Evolutionary conservation across 2,329 filamentous ascomycete species (phyloP), one percentile per base, ranked within the genome.

Genomic region (Sordariomycetes sp.): DNA sequence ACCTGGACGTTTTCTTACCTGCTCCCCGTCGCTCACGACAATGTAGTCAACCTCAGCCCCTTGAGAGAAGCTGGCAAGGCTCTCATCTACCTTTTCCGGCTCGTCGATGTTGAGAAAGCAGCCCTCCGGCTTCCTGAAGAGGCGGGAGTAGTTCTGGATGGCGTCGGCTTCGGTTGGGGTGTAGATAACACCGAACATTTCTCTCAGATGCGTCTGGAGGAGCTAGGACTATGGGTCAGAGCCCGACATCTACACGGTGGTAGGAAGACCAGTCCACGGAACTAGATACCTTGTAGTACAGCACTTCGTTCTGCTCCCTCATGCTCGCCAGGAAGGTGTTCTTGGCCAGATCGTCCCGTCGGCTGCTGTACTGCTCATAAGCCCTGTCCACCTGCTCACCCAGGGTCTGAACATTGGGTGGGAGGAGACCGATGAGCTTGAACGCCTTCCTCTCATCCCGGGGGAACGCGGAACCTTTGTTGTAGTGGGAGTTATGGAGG

Each of bases 161-260:
- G 91, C 91, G 48, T 95, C 89, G 10, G 89, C 90, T 71, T 96
- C 90, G 0, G 91, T 96, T 0, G 91, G 91, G 0, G 91, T 96
- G 67, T 96, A 96, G 32, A 96, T 89, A n/a, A 96, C 76, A 48
- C 86, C 84, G 66, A 95, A 92, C 88, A 96, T 94, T 67, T 96
- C 90, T 62, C 88, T 85, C 22, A 96, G 72, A 65, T 96, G 86
- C 4, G 88, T 83, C 67, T 89, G 80, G 8, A 94, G 77, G 11
- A 95, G 78, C 81, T 90, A 60, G 2, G 10, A 48, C 3, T 4
- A 48, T 32, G 14, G 3, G 54, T 14, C 3, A 46, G 22, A 32
- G 8, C 10, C 8, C 35, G 20, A 3, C 37, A 46, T 14, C 25
- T 46, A 18, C 32, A 46, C 37, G 37, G 28, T 20, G 20, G 11